Evolutionary conservation across 164 flowering plant genomes (phyloP).

Genomic region (Amborella trichopoda): DNA sequence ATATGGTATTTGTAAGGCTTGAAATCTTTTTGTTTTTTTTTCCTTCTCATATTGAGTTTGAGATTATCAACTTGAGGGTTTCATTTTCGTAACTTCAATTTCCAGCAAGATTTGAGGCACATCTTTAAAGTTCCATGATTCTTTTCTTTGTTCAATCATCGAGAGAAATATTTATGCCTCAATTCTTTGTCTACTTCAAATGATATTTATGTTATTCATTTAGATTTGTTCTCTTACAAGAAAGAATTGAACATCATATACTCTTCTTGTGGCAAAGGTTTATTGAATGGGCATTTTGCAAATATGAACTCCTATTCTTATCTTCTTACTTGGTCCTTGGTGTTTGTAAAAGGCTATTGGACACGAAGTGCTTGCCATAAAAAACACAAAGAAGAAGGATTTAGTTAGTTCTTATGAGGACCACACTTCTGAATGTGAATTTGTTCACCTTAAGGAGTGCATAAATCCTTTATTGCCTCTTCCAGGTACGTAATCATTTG

Average conservation of each 20-base stretch:
- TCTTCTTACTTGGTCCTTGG: background rate
- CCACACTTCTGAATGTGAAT: constrained; percentile 14
- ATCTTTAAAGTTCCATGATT: too few relatives aligned
- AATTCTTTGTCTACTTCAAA: background rate
- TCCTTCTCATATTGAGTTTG: too few relatives aligned
- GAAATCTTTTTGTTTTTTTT: too few relatives aligned
- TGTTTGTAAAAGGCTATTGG: constrained; percentile 13
- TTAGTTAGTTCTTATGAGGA: constrained; percentile 10
- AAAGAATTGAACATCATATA: background rate
- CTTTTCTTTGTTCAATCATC: too few relatives aligned
- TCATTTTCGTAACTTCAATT: too few relatives aligned
- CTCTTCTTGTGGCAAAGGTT: background rate
- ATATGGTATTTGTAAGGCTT: too few relatives aligned
- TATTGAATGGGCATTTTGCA: background rate
- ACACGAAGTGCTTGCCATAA: constrained; percentile 5
- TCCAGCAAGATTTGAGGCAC: too few relatives aligned
- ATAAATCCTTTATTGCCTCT: constrained; percentile 36
- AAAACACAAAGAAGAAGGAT: constrained; percentile 8
- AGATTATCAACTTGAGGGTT: too few relatives aligned
- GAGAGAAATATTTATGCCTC: background rate
- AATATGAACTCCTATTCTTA: background rate
- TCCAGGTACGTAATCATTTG: constrained; percentile 28
- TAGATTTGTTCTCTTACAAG: background rate
- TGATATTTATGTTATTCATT: background rate
- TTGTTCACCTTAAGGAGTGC: constrained; percentile 10